Evolutionary conservation across 345 rosid species (phyloP).

Genomic region (Melaleuca alternifolia): DNA sequence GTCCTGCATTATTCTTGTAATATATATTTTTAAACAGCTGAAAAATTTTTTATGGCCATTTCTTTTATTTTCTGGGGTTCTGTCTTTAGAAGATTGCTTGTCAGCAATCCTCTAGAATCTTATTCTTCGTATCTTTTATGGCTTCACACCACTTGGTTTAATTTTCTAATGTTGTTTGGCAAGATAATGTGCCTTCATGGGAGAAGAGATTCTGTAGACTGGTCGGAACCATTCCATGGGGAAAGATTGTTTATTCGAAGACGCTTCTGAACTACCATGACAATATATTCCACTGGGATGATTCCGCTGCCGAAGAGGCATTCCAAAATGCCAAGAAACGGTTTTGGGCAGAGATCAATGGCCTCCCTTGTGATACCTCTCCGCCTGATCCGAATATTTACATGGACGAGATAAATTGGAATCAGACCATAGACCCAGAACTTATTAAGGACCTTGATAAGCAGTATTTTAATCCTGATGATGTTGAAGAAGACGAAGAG

Average conservation of each 20-base stretch:
- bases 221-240: constrained; percentile 69
- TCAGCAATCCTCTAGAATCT: not conserved
- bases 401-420: constrained; percentile 59
- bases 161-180: constrained; percentile 9
- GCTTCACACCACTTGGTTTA: not conserved
- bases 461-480: constrained; percentile 36
- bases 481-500: constrained; percentile 14
- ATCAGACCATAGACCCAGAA: constrained; percentile 50
- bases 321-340: constrained; percentile 57
- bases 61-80: not conserved
- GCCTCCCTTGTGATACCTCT: constrained; percentile 30
- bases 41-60: not conserved
- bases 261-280: constrained; percentile 30
- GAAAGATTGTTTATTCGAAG: constrained; percentile 42
- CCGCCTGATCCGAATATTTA: constrained; percentile 63
- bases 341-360: constrained; percentile 61
- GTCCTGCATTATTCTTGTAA: not conserved
- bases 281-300: constrained; percentile 58
- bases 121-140: not conserved
- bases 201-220: constrained; percentile 63
- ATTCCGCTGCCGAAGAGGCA: constrained; percentile 73
- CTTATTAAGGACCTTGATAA: constrained; percentile 47
- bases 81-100: not conserved
- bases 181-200: constrained; percentile 60
- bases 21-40: not conserved